Evolutionary conservation across 805 yeast genomes (phyloP), one percentile per base, ranked within the genome.

Genomic region (Cyberlindnera bimundalis): DNA sequence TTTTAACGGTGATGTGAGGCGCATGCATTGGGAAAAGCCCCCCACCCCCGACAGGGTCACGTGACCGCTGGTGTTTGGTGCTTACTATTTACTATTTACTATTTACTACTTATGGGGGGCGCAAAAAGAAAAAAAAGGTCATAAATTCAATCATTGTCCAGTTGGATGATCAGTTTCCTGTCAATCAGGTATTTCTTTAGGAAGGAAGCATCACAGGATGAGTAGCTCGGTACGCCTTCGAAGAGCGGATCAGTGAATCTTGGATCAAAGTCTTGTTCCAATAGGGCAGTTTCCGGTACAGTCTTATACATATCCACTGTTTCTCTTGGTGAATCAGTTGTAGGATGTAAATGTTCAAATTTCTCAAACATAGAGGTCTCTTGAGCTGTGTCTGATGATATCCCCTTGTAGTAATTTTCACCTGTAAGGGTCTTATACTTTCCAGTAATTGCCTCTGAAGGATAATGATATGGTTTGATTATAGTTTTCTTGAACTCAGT

Each of bases 191-290:
- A 52, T 30, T 38, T 42, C 18, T 47, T 37, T 26, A 57, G 6
- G 20, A 55, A 47, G 15, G 37, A 35, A 28, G 45, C 21, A 13
- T 42, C 40, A 1, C 54, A 47, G 3, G 31, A 18, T 12, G 46
- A 55, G 40, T 46, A 49, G 11, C 44, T 40, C 16, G 50, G 27
- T 1, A 18, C 12, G 11, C 33, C 37, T 6, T 41, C 40, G 39
- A 47, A 56, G 6, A 51, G 31, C 9, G 58, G 53, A 29, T 55
- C 61, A 3, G 29, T 41, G 33, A 27, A 48, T 19, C 59, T 40
- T 19, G 61, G 60, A 36, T 56, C 60, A 38, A 34, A 55, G 33
- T 56, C 61, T 3, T 25, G 25, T 3, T 40, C 37, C 18, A 55
- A 31, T 13, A 56, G 19, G 1, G 44, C 25, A 0, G 55, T 55